These are phyloP conservation scores for Colletotrichum destructivum DNA, from an alignment of 2,329 filamentous ascomycete genomes.

Conservation along the genomic window DNA sequence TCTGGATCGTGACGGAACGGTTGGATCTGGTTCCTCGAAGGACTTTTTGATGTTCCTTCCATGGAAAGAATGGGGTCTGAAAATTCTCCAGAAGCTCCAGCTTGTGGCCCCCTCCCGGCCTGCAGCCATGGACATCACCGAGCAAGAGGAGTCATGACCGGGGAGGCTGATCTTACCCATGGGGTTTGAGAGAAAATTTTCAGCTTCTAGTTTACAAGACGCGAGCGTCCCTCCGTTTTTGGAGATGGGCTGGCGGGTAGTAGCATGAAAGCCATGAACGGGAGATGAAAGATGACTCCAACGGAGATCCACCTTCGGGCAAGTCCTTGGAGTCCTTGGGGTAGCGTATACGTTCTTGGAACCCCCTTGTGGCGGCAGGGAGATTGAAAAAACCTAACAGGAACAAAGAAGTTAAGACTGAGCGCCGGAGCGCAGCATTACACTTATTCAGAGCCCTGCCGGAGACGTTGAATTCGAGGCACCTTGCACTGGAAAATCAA, in stretches of 20 bases:
- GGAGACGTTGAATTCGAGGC: not conserved
- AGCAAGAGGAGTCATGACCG: not conserved
- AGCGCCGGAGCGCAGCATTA: not conserved
- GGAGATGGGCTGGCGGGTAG: not conserved
- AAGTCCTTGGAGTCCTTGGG: not conserved
- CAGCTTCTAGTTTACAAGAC: conserved; percentile 2
- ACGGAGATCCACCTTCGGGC: not conserved
- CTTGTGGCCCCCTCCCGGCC: conserved; percentile 1
- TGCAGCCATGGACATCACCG: conserved; percentile 27
- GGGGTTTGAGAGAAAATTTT: conserved; percentile 24
- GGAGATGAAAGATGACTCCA: conserved; percentile 8
- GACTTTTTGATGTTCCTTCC: not conserved
- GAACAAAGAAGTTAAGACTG: not conserved
- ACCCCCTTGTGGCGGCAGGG: too few relatives aligned
- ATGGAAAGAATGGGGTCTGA: not conserved
- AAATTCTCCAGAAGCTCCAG: conserved; percentile 18
- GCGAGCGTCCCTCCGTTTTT: not conserved
- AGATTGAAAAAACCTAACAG: too few relatives aligned
- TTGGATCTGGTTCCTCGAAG: conserved; percentile 13
- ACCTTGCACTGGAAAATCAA: not conserved
- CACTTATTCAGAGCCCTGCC: not conserved
- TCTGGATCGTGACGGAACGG: conserved; percentile 39
- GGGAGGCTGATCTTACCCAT: conserved; percentile 1
- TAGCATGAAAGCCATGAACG: too few relatives aligned
- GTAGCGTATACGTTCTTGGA: too few relatives aligned